Conservation (phyloP, 192 early-diverging fungal genomes). For the Linnemannia hyalina region DNA sequence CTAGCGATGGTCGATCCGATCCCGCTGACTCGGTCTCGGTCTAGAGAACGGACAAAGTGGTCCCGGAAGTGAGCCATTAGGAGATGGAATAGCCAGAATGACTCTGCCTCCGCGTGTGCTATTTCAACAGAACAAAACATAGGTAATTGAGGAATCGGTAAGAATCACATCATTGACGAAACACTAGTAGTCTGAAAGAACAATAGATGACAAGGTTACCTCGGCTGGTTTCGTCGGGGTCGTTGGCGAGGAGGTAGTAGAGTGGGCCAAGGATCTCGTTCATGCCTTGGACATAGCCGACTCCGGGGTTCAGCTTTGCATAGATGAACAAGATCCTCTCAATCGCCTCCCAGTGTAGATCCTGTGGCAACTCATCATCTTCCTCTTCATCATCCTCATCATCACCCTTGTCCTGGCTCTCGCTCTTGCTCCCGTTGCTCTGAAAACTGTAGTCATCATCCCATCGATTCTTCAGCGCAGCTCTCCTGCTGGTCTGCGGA, state of each 20-base stretch:
- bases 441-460: not conserved
- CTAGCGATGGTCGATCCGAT: conserved; percentile 72
- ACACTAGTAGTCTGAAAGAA: not conserved
- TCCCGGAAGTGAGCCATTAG: conserved; percentile 82
- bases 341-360: conserved; percentile 85
- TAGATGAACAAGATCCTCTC: conserved; percentile 85
- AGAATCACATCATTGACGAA: too few relatives aligned
- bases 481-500: not conserved
- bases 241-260: conserved; percentile 81
- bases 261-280: conserved; percentile 86
- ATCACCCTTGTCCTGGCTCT: conserved; percentile 3
- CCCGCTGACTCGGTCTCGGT: conserved; percentile 67
- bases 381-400: not conserved
- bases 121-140: not conserved
- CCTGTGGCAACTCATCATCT: conserved; percentile 56
- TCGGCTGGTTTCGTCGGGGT: conserved; percentile 59
- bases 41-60: conserved; percentile 82
- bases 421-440: not conserved
- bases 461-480: not conserved
- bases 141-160: not conserved
- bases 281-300: conserved; percentile 92
- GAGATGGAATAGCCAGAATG: conserved; percentile 81
- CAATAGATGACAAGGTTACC: conserved; percentile 13
- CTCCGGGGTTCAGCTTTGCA: conserved; percentile 83
- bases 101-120: conserved; percentile 84